Conservation (phyloP, 2,329 filamentous ascomycete genomes). For the Aspergillus piperis region DNA sequence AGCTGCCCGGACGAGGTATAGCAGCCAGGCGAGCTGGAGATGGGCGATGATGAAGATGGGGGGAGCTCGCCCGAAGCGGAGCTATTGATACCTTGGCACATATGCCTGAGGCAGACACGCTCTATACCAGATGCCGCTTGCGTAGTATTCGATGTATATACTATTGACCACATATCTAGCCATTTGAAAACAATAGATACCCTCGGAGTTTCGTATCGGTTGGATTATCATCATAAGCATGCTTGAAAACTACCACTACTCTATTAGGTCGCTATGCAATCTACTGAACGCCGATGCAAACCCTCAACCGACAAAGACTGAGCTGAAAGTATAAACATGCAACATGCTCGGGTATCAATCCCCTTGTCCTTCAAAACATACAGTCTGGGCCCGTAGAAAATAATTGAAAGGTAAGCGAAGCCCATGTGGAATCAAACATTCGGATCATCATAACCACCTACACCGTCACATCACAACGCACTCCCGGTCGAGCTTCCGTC, state of each 20-base stretch:
- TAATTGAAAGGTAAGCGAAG: not conserved
- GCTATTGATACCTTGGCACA: slow-evolving; percentile 11
- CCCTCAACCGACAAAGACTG: not conserved
- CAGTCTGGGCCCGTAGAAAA: not conserved
- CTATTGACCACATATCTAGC: too few relatives aligned
- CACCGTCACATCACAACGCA: slow-evolving; percentile 44
- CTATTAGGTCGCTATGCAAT: not conserved
- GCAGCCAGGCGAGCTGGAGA: not conserved
- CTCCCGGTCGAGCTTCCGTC: slow-evolving; percentile 44
- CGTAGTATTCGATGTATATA: too few relatives aligned
- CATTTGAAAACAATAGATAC: too few relatives aligned
- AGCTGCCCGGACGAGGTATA: slow-evolving; percentile 17
- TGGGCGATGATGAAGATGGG: slow-evolving; percentile 9
- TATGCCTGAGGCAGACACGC: slow-evolving; percentile 6
- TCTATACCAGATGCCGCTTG: not conserved
- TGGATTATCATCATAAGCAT: not conserved
- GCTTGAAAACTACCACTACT: not conserved
- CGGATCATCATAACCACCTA: not conserved
- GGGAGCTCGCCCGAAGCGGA: slow-evolving; percentile 18
- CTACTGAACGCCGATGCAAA: slow-evolving; percentile 2
- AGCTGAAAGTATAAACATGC: slow-evolving; percentile 6
- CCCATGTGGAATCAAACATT: not conserved
- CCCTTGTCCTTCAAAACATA: not conserved
- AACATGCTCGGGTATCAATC: slow-evolving; percentile 15
- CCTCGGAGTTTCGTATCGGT: not conserved